Evolutionary conservation across 305 asterid genomes (phyloP), one percentile per base, ranked within the genome.

Genomic region (Fraxinus ornus): DNA sequence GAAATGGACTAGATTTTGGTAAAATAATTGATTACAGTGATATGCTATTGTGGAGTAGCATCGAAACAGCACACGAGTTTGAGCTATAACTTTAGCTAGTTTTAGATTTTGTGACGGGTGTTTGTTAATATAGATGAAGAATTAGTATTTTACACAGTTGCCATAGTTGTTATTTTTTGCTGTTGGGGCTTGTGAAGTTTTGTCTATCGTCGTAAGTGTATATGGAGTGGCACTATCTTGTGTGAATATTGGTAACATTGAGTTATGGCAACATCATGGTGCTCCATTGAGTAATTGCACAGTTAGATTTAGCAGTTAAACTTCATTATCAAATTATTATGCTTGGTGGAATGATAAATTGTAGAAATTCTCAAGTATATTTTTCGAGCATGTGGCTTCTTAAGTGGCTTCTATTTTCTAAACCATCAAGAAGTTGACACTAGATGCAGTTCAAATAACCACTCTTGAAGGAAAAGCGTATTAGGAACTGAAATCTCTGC

Each of bases 371-470:
- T 26, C 36, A 66, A 66, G 74, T 26, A 22, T 28, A 26, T 0
- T 26, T 64, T 9, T 64, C 6, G 35, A 64, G 72, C 72, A 64
- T 24, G 72, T 64, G 28, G 24, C 55, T 76, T 17, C 5, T 80
- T 33, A 36, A 36, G 83, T 73, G 28, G 36, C 75, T 82, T 76
- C 74, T 41, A 64, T 71, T 64, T 44, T 22, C 35, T 32, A 64
- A 79, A 77, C 24, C 78, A 68, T 32, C 41, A 78, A 47, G 68
- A 80, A 75, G 57, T 33, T 66, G 78, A 79, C 19, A 28, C 73
- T 77, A 30, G 55, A 55, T 33, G 44, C 74, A 71, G 47, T 76
- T 76, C 49, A 22, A 80, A 77, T 82, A 75, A 22, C 22, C 44
- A 37, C 81, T 74, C 73, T 15, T 41, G 22, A 76, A 44, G 78